Base-by-base conservation (phyloP, 306 rosid species). In the Prunus kanzakura region DNA sequence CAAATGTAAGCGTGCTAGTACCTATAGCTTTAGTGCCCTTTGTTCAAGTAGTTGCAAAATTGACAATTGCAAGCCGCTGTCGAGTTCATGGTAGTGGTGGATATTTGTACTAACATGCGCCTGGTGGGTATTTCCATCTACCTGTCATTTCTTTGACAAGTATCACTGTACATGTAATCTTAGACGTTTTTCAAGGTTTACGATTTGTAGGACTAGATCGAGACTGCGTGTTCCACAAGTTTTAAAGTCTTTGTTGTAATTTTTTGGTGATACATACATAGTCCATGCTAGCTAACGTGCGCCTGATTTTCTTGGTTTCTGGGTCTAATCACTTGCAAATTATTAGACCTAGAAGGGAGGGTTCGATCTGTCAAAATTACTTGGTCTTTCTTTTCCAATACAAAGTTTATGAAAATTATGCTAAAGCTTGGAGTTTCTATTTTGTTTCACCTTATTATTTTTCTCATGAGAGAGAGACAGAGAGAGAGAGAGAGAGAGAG, bases 361-460 rank as follows among this genome's bases (percentile, higher is more conserved):
- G 46, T 70, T 76, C 11, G 22, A 49, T 52, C 22, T 68, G 35
- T 23, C 30, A 13, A 51, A 51, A 62, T 29, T 64, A 32, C 41
- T 27, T 43, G 46, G 6, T 73, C 65, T 55, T 57, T n/a, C 64
- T 25, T 51, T 75, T 72, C 61, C n/a, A 56, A 82, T 18, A 69
- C 22, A 68, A 54, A 64, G 12, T 64, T 82, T 77, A 58, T 82
- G 75, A 86, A 84, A 75, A 32, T 79, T 45, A 67, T 88, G 84
- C 67, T 62, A 51, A 15, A 18, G 1, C 19, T 74, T 0, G 9
- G 23, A 22, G 49, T 10, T 58, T 57, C 20, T 11, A 38, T 8
- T 41, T 76, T n/a, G 1, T 32, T 55, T 25, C 64, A 43, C 25
- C 11, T 38, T 54, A 54, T 25, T 16, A 3, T 4, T 49, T 41